Evolutionary conservation across 495 filamentous ascomycete species (phyloP).

Genomic region (Xylaria castorea): DNA sequence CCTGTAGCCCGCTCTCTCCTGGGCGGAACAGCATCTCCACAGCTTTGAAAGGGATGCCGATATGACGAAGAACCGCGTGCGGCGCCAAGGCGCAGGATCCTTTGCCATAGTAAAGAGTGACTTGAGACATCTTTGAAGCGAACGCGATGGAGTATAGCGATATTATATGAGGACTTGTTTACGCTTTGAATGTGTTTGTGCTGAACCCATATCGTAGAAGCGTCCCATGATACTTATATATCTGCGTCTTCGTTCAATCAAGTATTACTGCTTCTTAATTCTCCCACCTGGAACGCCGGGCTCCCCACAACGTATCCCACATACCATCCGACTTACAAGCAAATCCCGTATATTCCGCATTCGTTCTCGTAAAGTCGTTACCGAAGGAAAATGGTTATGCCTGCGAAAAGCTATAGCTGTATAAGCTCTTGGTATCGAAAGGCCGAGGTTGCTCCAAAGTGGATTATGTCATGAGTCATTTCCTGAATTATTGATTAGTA

Average conservation of each 20-base stretch:
- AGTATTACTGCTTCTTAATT: constrained; percentile 17
- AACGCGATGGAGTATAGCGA: not conserved
- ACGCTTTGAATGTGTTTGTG: not conserved
- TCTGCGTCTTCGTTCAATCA: not conserved
- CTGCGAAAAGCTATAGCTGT: not conserved
- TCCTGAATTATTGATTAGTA: not conserved
- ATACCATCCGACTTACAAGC: not conserved
- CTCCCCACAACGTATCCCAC: constrained; percentile 4
- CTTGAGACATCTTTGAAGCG: constrained; percentile 20
- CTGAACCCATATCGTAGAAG: not conserved
- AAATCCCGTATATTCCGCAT: not conserved
- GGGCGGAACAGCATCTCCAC: constrained; percentile 8
- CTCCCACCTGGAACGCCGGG: not conserved
- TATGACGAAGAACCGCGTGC: constrained; percentile 45
- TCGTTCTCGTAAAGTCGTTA: not conserved
- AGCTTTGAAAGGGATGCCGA: constrained; percentile 32
- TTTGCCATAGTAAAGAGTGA: constrained; percentile 39
- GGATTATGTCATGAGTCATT: not conserved
- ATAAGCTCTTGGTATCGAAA: not conserved
- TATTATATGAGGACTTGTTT: not conserved
- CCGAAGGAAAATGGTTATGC: not conserved
- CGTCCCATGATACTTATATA: not conserved
- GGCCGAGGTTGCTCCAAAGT: not conserved
- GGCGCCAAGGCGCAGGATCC: constrained; percentile 46
- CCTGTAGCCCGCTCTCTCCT: constrained; percentile 12